phyloP scores from a whole-genome alignment of 257 asterid genomes.

The Solanum appendiculatum region DNA sequence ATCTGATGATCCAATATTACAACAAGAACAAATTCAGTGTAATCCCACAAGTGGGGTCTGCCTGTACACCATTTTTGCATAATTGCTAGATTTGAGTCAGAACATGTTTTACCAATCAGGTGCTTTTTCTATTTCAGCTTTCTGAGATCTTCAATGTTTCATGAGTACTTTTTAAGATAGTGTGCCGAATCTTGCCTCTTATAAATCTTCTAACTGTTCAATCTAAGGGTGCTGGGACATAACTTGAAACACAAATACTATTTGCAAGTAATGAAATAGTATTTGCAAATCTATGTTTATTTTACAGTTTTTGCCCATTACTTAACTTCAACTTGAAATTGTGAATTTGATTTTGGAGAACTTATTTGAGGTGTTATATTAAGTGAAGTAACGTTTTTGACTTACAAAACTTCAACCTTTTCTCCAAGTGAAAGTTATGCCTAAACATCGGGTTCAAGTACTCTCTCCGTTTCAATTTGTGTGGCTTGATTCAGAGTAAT shows the following conservation, averaged over 20 bases:
- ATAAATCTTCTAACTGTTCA: background rate
- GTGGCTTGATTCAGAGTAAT: background rate
- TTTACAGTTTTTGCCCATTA: background rate
- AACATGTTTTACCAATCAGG: background rate
- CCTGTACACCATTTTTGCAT: background rate
- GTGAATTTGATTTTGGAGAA: background rate
- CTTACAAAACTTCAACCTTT: background rate
- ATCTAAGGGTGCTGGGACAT: background rate
- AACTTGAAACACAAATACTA: background rate
- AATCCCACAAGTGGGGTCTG: background rate
- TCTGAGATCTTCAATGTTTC: background rate
- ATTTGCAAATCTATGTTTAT: background rate
- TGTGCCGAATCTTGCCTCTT: background rate
- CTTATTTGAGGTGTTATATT: background rate
- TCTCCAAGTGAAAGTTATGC: background rate
- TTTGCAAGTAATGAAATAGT: background rate
- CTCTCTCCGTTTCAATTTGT: background rate
- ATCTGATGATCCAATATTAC: background rate
- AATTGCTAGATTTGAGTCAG: background rate
- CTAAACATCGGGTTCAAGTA: background rate
- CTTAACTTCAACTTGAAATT: background rate
- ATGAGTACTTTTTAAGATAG: background rate
- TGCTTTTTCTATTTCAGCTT: background rate
- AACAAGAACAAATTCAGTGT: background rate
- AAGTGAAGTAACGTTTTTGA: background rate